Evolutionary conservation across 257 asterid species (phyloP), one percentile per base, ranked within the genome.

Genomic region (Osmanthus fragrans): DNA sequence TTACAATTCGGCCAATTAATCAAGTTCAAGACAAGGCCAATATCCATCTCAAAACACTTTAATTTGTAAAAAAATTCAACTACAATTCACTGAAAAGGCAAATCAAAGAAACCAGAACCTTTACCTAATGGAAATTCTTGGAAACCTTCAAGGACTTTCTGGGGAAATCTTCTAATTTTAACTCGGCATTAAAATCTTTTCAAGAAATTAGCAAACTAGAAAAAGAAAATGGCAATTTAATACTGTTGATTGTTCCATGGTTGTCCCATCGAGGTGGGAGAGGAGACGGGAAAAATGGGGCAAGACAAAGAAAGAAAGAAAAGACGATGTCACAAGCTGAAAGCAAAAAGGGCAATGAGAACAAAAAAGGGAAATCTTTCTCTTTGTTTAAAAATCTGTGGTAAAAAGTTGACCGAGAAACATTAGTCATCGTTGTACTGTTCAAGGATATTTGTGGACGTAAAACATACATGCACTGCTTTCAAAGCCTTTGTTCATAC

Each of bases 191-290:
- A 74, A 72, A 45, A 72, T 58, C 71, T 33, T 1, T 16, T 54
- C 81, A 82, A 77, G 76, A 79, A 86, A 79, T 39, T 73, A 70
- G 65, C 65, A 36, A 39, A 70, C 56, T 25, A 11, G 19, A 39
- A 40, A 21, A 16, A 33, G 30, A 68, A 67, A 30, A 18, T 70
- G 11, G 58, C 67, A 72, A 30, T 27, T 36, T 30, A 32, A 27
- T 49, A 64, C 65, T 47, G 73, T 56, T 30, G 81, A 82, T 70
- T 72, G 85, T 73, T 58, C 86, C 88, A 81, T 76, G 82, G 82
- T 82, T 86, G 82, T 76, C 67, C 70, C 49, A 9, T 66, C 58
- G 73, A 29, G 39, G 49, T 29, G 81, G 60, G 7, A 4, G 19
- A 13, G 72, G 76, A 86, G 40, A 78, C 32, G 83, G 83, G 82